Percentiles rank a stretch among this genome's conserved stretches.
These are phyloP conservation scores for Cladosporium phlei DNA, from an alignment of 2,329 filamentous ascomycete species.

Conservation along the genomic window DNA sequence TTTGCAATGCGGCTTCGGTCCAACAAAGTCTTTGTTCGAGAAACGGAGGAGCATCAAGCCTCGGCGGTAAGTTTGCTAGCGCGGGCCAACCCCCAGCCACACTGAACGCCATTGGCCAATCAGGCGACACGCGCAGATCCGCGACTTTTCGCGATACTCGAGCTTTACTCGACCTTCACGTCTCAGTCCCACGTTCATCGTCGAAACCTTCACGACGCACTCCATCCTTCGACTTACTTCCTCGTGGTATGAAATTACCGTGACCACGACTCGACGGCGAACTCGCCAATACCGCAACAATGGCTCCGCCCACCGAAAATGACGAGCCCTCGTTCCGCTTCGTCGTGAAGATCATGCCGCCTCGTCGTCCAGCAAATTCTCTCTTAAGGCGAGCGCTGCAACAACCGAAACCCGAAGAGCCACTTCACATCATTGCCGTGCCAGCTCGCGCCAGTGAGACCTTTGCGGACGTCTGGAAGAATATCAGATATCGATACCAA, in stretches of 20 bases:
- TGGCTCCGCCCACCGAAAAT: background rate
- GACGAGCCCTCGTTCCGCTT: conserved; percentile 7
- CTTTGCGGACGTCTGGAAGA: conserved; percentile 13
- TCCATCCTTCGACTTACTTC: background rate
- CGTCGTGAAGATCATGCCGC: conserved; percentile 13
- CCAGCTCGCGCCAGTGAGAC: conserved; percentile 6
- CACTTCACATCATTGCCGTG: conserved; percentile 7
- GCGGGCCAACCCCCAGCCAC: too few relatives aligned
- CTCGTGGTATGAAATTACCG: background rate
- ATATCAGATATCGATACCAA: conserved; percentile 10
- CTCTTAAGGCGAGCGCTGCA: conserved; percentile 6
- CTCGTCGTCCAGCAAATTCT: conserved; percentile 6
- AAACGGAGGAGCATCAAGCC: too few relatives aligned
- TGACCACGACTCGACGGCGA: conserved; percentile 9
- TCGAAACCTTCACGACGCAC: background rate
- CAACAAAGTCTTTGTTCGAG: too few relatives aligned
- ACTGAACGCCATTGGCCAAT: too few relatives aligned
- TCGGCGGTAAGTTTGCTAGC: too few relatives aligned
- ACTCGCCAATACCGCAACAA: background rate
- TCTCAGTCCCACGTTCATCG: too few relatives aligned
- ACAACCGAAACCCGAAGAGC: conserved; percentile 1
- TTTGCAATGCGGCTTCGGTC: too few relatives aligned
- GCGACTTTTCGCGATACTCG: too few relatives aligned
- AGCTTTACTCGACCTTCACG: too few relatives aligned
- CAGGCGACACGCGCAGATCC: too few relatives aligned